Evolutionary conservation across 176 grass and related monocot species (phyloP).

Genomic region (Panicum miliaceum): DNA sequence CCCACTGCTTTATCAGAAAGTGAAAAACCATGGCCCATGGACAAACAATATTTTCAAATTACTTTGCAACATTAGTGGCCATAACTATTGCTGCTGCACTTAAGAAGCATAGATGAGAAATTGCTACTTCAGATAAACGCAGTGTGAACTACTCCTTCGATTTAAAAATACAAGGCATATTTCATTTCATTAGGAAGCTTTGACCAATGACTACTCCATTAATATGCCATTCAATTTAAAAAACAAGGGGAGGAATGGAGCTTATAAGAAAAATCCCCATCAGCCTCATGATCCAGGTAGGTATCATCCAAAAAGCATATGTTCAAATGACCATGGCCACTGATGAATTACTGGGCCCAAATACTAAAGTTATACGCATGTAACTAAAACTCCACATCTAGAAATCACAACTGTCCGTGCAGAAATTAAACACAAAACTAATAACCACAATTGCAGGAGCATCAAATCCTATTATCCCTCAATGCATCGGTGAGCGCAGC

Average conservation of each 20-base stretch:
- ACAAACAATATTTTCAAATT: constrained; percentile 11
- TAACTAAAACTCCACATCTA: background rate
- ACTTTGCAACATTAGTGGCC: background rate
- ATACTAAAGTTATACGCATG: background rate
- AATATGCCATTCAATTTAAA: too few relatives aligned
- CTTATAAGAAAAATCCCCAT: background rate
- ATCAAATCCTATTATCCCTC: background rate
- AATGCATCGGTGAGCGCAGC: background rate
- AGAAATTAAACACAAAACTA: constrained; percentile 1
- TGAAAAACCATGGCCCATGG: background rate
- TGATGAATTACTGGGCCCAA: constrained; percentile 4
- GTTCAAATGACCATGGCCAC: background rate
- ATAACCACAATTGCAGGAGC: background rate
- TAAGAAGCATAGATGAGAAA: background rate
- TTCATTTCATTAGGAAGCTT: too few relatives aligned
- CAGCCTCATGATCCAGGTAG: background rate
- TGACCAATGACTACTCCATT: too few relatives aligned
- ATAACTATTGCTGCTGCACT: constrained; percentile 1
- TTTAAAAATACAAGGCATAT: too few relatives aligned
- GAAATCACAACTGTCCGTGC: background rate
- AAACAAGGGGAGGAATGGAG: background rate
- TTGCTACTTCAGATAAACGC: constrained; percentile 1
- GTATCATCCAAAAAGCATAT: background rate
- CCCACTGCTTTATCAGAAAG: background rate
- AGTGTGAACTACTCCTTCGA: background rate